Evolutionary conservation across 768 basidiomycete species (phyloP).

Genomic region (Xerocomus potaroensis): DNA sequence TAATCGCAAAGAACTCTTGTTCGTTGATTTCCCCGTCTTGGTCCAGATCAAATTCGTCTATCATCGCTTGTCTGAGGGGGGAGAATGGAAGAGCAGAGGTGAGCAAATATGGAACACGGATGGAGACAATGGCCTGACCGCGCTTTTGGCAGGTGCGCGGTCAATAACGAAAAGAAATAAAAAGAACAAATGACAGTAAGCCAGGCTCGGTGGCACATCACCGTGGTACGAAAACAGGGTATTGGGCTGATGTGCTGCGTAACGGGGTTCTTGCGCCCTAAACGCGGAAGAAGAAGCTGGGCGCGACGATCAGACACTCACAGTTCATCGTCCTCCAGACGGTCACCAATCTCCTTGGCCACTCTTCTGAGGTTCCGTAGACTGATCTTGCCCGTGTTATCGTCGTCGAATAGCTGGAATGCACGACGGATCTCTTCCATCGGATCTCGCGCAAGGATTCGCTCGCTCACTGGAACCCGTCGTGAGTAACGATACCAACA

Average conservation of each 20-base stretch:
- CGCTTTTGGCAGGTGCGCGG: constrained; percentile 26
- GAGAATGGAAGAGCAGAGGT: constrained; percentile 27
- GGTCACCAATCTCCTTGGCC: constrained; percentile 95
- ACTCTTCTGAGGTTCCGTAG: constrained; percentile 88
- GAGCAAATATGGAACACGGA: constrained; percentile 27
- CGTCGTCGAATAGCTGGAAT: constrained; percentile 96
- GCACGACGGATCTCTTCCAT: constrained; percentile 95
- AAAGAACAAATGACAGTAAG: constrained; percentile 18
- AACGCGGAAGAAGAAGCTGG: constrained; percentile 3
- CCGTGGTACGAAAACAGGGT: constrained; percentile 26
- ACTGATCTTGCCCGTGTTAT: constrained; percentile 91
- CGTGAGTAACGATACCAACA: constrained; percentile 15
- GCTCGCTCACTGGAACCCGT: constrained; percentile 75
- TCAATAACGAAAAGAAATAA: too few species aligned
- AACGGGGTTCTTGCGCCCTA: constrained; percentile 14
- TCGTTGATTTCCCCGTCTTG: constrained; percentile 97
- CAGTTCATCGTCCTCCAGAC: constrained; percentile 95
- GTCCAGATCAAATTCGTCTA: constrained; percentile 99
- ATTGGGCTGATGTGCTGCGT: constrained; percentile 27
- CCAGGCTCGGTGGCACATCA: constrained; percentile 15
- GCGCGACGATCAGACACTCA: constrained; percentile 41
- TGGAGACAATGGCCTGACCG: constrained; percentile 9
- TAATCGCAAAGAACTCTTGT: constrained; percentile 94
- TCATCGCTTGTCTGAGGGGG: constrained; percentile 94
- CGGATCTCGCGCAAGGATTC: constrained; percentile 90